phyloP scores from a whole-genome alignment of 2,329 filamentous ascomycete genomes.

The Cercospora canescens region DNA sequence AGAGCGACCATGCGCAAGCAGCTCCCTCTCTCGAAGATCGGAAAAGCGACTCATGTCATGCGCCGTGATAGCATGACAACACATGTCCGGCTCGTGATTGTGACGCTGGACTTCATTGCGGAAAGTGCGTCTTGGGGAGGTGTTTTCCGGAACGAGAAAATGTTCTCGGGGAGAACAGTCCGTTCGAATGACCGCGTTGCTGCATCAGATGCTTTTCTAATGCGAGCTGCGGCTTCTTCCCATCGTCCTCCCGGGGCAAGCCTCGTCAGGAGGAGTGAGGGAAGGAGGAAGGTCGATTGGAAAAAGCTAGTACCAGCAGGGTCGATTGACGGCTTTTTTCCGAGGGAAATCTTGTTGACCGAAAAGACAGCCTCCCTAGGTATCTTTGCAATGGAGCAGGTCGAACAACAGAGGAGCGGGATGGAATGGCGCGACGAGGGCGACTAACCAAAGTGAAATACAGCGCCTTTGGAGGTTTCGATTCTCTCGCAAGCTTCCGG shows the following conservation, averaged over 20 bases:
- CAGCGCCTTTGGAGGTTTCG: slow-evolving; percentile 28
- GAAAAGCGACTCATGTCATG: slow-evolving; percentile 36
- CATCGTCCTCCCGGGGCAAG: slow-evolving; percentile 32
- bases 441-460: slow-evolving; percentile 33
- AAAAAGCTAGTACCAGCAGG: neutral
- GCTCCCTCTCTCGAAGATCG: slow-evolving; percentile 35
- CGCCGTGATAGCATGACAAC: slow-evolving; percentile 31
- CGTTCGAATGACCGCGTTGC: neutral
- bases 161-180: neutral
- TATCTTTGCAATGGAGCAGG: slow-evolving; percentile 39
- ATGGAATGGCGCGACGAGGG: slow-evolving; percentile 40
- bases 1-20: slow-evolving; percentile 38
- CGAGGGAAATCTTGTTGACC: neutral
- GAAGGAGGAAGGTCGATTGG: slow-evolving; percentile 26
- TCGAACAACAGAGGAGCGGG: slow-evolving; percentile 44
- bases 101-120: too few relatives aligned
- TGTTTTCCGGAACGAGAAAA: neutral
- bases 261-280: slow-evolving; percentile 32
- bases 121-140: neutral
- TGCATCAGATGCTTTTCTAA: slow-evolving; percentile 33
- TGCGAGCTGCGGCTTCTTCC: slow-evolving; percentile 28
- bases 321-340: neutral
- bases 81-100: slow-evolving; percentile 36
- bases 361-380: slow-evolving; percentile 23
- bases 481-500: slow-evolving; percentile 25